Evolutionary conservation across 345 rosid genomes (phyloP).

Genomic region (Lagerstroemia speciosa): DNA sequence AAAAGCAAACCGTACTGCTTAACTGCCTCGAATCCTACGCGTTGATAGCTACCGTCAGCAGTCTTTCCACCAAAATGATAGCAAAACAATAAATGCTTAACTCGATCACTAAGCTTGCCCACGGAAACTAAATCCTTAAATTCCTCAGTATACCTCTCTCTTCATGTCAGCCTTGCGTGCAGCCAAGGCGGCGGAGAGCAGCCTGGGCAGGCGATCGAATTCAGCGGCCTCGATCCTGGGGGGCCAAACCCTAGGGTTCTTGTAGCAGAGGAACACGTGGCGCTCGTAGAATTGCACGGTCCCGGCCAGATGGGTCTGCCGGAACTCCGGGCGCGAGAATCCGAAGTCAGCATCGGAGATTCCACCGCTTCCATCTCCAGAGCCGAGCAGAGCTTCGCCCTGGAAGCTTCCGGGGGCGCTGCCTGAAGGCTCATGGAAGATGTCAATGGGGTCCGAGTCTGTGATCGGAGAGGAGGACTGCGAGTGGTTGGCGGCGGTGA

Average conservation of each 20-base stretch:
- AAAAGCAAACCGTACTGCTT: background rate
- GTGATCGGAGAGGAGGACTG: conserved; percentile 62
- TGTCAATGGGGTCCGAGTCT: conserved; percentile 54
- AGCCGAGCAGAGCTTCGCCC: conserved; percentile 52
- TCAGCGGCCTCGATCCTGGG: conserved; percentile 94
- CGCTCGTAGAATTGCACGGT: conserved; percentile 80
- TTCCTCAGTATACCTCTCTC: conserved; percentile 37
- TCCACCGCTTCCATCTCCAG: conserved; percentile 17
- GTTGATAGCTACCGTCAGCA: background rate
- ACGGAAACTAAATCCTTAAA: background rate
- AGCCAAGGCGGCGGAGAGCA: conserved; percentile 69
- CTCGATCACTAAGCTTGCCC: background rate
- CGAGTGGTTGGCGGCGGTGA: conserved; percentile 32
- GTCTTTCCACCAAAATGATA: conserved; percentile 1
- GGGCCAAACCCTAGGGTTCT: conserved; percentile 93
- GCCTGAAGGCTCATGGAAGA: conserved; percentile 44
- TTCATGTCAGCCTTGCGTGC: conserved; percentile 59
- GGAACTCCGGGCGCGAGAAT: conserved; percentile 71
- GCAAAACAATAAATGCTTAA: background rate
- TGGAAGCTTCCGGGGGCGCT: conserved; percentile 78
- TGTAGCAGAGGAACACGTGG: conserved; percentile 87
- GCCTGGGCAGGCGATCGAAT: conserved; percentile 97
- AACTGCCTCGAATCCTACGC: background rate
- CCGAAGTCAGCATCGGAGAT: conserved; percentile 56
- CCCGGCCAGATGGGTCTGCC: conserved; percentile 54